These are phyloP conservation scores for Xylaria arbuscula DNA, from an alignment of 2,329 filamentous ascomycete species.

Conservation along the genomic window DNA sequence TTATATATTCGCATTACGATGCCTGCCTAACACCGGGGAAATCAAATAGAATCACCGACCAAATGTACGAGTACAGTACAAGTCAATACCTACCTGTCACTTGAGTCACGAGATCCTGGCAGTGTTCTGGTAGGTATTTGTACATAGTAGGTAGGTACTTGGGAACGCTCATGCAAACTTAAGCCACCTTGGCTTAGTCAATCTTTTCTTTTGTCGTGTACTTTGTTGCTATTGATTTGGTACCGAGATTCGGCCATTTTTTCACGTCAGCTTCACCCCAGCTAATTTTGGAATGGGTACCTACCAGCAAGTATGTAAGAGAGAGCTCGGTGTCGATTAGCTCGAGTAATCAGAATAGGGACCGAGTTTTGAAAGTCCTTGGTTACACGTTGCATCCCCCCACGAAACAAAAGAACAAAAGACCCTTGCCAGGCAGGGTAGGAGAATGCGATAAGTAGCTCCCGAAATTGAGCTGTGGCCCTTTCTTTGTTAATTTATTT, in stretches of 20 bases:
- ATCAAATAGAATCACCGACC: not conserved
- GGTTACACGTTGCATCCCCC: slow-evolving; percentile 7
- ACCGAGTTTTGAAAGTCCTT: slow-evolving; percentile 4
- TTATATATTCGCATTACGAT: not conserved
- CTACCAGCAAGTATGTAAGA: too few relatives aligned
- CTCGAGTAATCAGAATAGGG: slow-evolving; percentile 1
- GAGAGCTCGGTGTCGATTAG: not conserved
- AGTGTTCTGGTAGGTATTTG: too few relatives aligned
- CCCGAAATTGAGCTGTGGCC: not conserved
- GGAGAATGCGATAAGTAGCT: slow-evolving; percentile 5
- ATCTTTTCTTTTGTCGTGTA: not conserved
- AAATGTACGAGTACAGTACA: not conserved
- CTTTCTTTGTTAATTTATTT: too few relatives aligned
- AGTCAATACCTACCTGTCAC: too few relatives aligned
- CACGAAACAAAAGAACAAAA: slow-evolving; percentile 5
- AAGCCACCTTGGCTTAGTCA: not conserved
- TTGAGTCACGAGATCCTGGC: too few relatives aligned
- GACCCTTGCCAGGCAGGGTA: slow-evolving; percentile 3
- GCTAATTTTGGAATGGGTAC: not conserved
- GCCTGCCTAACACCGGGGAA: not conserved
- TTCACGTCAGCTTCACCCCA: not conserved
- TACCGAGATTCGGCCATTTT: not conserved
- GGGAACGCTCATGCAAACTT: too few relatives aligned
- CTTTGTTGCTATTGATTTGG: not conserved
- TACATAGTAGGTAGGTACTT: too few relatives aligned